Conservation (phyloP, 2,329 filamentous ascomycete genomes). For the Elsinoe necatrix region DNA sequence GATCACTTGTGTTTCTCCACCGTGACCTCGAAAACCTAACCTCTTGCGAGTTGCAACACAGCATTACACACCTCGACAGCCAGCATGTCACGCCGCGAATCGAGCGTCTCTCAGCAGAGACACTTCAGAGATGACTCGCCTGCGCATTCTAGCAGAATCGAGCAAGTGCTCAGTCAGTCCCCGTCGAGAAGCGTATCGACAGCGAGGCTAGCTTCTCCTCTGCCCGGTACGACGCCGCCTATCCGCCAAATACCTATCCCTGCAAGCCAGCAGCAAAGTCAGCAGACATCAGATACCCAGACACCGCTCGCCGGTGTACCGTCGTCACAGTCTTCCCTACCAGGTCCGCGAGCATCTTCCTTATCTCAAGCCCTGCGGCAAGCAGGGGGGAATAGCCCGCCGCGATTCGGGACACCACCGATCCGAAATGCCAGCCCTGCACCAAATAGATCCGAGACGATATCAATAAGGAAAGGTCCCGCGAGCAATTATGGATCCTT, state of each 20-base stretch:
- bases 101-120: constrained; percentile 7
- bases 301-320: constrained; percentile 54
- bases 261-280: constrained; percentile 37
- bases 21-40: neutral
- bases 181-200: constrained; percentile 32
- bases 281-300: constrained; percentile 34
- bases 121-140: constrained; percentile 4
- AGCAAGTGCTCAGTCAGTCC: constrained; percentile 9
- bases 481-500: constrained; percentile 80
- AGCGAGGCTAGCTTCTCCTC: constrained; percentile 47
- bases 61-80: neutral
- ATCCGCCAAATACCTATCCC: constrained; percentile 42
- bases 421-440: constrained; percentile 47
- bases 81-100: constrained; percentile 13
- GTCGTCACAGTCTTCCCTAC: constrained; percentile 47
- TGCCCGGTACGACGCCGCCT: constrained; percentile 43
- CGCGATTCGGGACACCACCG: constrained; percentile 52
- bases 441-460: constrained; percentile 41
- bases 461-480: constrained; percentile 42
- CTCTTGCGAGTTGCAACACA: neutral
- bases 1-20: neutral
- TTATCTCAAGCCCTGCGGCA: constrained; percentile 79
- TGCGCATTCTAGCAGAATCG: neutral
- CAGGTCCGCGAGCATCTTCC: constrained; percentile 76
- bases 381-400: constrained; percentile 61